These are phyloP conservation scores for Choanephora cucurbitarum DNA, from an alignment of 371 early-diverging fungal genomes.

Conservation along the genomic window DNA sequence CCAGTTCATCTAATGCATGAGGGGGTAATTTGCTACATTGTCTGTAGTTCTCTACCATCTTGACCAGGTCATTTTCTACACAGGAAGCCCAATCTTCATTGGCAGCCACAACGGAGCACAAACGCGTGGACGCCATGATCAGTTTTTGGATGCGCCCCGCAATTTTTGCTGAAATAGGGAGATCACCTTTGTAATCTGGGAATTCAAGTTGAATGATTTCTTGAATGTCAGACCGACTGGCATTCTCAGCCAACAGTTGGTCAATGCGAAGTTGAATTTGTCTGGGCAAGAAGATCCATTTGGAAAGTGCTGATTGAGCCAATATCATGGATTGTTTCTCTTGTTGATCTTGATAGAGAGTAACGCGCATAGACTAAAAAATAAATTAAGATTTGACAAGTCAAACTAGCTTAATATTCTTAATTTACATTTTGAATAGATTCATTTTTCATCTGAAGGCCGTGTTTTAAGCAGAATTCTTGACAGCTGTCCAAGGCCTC, in stretches of 20 bases:
- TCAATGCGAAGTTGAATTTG: neutral
- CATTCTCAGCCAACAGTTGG: neutral
- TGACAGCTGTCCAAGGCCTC: conserved; percentile 44
- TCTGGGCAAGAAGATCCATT: neutral
- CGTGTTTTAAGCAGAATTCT: conserved; percentile 35
- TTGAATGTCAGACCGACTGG: neutral
- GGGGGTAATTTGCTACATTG: conserved; percentile 6
- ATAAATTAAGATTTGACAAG: neutral
- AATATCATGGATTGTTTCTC: neutral
- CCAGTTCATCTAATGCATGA: conserved; percentile 13
- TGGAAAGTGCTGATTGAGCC: neutral
- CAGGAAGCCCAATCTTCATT: conserved; percentile 45
- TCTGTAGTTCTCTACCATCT: conserved; percentile 33
- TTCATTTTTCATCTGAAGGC: conserved; percentile 44
- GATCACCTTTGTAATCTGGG: neutral
- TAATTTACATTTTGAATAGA: conserved; percentile 27
- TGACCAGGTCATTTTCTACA: conserved; percentile 37
- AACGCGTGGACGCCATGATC: conserved; percentile 34
- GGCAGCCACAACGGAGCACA: conserved; percentile 44
- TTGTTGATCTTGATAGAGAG: neutral
- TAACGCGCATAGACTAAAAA: conserved; percentile 56
- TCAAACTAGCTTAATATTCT: neutral
- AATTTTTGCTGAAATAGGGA: conserved; percentile 18
- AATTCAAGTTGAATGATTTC: neutral
- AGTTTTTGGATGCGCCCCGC: conserved; percentile 50